Evolutionary conservation across 305 asterid species (phyloP), one percentile per base, ranked within the genome.

Genomic region (Nicotiana rustica): DNA sequence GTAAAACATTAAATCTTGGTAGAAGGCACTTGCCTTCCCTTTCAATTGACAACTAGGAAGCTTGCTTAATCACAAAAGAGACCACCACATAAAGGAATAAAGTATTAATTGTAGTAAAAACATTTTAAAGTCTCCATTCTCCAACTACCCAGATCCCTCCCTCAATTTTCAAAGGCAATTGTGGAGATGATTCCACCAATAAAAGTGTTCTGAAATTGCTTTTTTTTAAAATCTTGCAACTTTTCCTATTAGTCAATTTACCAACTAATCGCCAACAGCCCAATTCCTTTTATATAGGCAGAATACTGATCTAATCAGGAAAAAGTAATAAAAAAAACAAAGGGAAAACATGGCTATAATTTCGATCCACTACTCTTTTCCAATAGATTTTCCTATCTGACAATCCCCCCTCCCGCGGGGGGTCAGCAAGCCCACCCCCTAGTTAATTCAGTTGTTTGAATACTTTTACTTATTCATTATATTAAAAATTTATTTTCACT

Each of bases 141-240:
- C 36, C 36, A 70, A 70, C 78, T 12, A 44, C 33, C 36, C 35
- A 38, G 31, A 38, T 69, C 77, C 15, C 31, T n/a, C 33, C 56
- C 25, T 14, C 38, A 52, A n/a, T 35, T 81, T 56, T 52, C 15
- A 70, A 59, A 67, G 67, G 56, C 77, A 83, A 70, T 75, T 61
- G 69, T 38, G 41, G 69, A 62, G 60, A 18, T 41, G 6, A 41
- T 70, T 70, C 59, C 18, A 70, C 36, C 78, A 71, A 3, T 1
- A 71, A 49, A 49, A 44, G 60, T 71, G 78, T 44, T 71, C 60
- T 19, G 44, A n/a, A 44, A 12, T 44, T 44, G 19, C 60, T 38
- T 38, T 33, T 33, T 44, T 5, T 17, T 2, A 41, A n/a, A 41
- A 10, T 1, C n/a, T 69, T 38, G 25, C 57, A 69, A 44, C 38